A percentile compares a stretch with the other conserved stretches of the same genome.
These are phyloP conservation scores for Prinsepia uniflora DNA, from an alignment of 306 rosid genomes.

Conservation along the genomic window DNA sequence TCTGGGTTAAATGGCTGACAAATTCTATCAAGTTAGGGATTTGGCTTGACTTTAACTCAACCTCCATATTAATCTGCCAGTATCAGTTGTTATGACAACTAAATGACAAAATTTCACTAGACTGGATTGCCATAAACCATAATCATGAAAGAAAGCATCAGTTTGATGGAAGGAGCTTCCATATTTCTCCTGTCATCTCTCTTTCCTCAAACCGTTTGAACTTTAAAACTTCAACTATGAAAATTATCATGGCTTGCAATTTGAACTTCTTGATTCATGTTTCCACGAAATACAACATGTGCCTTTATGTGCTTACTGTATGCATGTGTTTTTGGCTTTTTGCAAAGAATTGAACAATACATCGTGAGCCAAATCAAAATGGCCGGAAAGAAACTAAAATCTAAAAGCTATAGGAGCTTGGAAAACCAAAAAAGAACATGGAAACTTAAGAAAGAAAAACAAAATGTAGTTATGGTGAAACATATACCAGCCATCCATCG, in stretches of 20 bases:
- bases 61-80: slow-evolving; percentile 88
- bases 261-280: neutral
- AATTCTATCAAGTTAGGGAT: slow-evolving; percentile 68
- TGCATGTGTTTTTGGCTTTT: neutral
- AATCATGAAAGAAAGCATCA: neutral
- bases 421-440: slow-evolving; percentile 2
- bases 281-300: neutral
- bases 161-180: neutral
- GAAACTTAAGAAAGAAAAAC: slow-evolving; percentile 19
- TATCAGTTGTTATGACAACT: slow-evolving; percentile 18
- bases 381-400: slow-evolving; percentile 10
- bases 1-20: slow-evolving; percentile 61
- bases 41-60: slow-evolving; percentile 41
- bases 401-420: neutral
- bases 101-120: neutral
- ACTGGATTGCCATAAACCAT: slow-evolving; percentile 10
- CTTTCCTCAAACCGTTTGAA: neutral
- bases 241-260: neutral
- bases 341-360: neutral
- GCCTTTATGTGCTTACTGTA: neutral
- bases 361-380: neutral
- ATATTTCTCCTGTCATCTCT: neutral
- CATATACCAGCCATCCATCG: slow-evolving; percentile 94
- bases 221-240: neutral
- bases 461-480: slow-evolving; percentile 14